phyloP scores from a whole-genome alignment of 371 early-diverging fungal species.

The Nematocida sp. region DNA sequence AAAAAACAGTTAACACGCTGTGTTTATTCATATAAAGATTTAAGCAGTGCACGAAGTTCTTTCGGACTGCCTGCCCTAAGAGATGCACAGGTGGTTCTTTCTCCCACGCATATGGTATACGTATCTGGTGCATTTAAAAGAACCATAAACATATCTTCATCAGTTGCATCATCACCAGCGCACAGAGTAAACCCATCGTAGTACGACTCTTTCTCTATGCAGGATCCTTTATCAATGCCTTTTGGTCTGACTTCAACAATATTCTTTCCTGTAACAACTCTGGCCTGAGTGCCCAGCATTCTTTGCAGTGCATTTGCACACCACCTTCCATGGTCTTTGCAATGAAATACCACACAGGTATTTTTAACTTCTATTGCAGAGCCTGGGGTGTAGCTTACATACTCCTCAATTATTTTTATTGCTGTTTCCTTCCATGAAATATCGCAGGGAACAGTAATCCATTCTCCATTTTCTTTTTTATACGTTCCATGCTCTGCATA shows the following conservation, averaged over 20 bases:
- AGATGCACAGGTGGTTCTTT: constrained; percentile 38
- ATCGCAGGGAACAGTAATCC: constrained; percentile 52
- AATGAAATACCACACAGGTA: constrained; percentile 69
- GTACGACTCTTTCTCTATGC: constrained; percentile 50
- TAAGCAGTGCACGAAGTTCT: constrained; percentile 19
- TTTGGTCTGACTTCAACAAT: constrained; percentile 63
- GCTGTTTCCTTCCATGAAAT: constrained; percentile 51
- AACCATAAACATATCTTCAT: constrained; percentile 70
- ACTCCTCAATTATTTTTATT: constrained; percentile 54
- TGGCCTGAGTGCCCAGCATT: constrained; percentile 39
- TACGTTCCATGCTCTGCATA: constrained; percentile 70
- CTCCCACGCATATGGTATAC: constrained; percentile 49
- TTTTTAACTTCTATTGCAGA: constrained; percentile 67
- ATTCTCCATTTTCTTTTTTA: constrained; percentile 58
- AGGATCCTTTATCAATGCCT: constrained; percentile 60
- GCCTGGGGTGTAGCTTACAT: constrained; percentile 66
- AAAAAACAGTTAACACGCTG: background rate
- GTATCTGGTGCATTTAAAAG: constrained; percentile 22
- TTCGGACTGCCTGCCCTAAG: constrained; percentile 8
- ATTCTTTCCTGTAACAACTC: constrained; percentile 64
- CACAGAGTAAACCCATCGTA: constrained; percentile 58
- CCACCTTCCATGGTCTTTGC: constrained; percentile 55
- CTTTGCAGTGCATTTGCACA: constrained; percentile 55
- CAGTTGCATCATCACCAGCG: constrained; percentile 70
- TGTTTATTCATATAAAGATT: constrained; percentile 23